These are phyloP conservation scores for Hirschfeldia incana DNA, from an alignment of 345 rosid genomes.

Conservation along the genomic window DNA sequence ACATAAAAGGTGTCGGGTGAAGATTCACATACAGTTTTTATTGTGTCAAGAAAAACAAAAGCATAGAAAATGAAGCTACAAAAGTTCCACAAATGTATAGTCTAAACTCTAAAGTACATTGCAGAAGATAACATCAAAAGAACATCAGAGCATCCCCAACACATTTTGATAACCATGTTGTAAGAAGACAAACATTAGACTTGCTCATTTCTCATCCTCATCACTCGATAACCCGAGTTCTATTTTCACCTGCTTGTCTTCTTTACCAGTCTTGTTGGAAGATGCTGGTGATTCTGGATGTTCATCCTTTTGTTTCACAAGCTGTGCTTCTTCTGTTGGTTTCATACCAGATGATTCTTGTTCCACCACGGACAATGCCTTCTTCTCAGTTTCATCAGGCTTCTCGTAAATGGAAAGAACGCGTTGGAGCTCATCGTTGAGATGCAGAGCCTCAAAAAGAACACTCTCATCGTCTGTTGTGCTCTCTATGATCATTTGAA, in stretches of 20 bases:
- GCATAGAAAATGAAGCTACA: not conserved
- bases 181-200: conserved; percentile 1
- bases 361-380: conserved; percentile 9
- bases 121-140: conserved; percentile 7
- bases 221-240: conserved; percentile 41
- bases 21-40: conserved; percentile 8
- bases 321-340: conserved; percentile 16
- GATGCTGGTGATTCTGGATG: conserved; percentile 4
- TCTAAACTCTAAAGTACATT: not conserved
- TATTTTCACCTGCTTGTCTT: conserved; percentile 32
- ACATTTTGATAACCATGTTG: not conserved
- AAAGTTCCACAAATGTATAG: not conserved
- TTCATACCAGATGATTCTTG: conserved; percentile 34
- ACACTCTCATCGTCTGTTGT: conserved; percentile 66
- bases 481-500: conserved; percentile 74
- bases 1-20: conserved; percentile 13
- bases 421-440: conserved; percentile 70
- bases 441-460: conserved; percentile 80
- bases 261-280: conserved; percentile 9
- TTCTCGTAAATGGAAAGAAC: conserved; percentile 44
- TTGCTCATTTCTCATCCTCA: conserved; percentile 38
- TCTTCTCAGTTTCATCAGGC: conserved; percentile 23
- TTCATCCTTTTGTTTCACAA: conserved; percentile 14
- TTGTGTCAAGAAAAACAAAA: not conserved
- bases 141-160: not conserved